Evolutionary conservation across 2,329 filamentous ascomycete species (phyloP).

Genomic region (Hypocrella siamensis): DNA sequence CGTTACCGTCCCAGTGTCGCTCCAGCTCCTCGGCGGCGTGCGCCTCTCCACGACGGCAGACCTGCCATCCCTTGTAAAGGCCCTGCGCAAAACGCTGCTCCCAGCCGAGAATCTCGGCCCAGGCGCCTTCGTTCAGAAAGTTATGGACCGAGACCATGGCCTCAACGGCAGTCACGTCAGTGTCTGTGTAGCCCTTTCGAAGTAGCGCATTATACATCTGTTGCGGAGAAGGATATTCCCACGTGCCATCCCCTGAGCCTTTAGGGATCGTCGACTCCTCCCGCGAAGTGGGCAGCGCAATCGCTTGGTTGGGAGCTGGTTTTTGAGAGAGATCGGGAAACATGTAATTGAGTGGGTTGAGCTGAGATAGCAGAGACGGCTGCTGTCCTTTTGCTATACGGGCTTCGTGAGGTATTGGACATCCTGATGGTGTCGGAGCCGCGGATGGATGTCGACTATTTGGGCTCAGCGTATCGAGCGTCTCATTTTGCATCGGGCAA

Average conservation of each 20-base stretch:
- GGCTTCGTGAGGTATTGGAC: slow-evolving; percentile 29
- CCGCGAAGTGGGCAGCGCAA: slow-evolving; percentile 61
- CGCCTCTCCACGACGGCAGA: slow-evolving; percentile 60
- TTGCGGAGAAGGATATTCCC: slow-evolving; percentile 97
- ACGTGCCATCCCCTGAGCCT: slow-evolving; percentile 61
- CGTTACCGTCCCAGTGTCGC: slow-evolving; percentile 35
- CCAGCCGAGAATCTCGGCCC: slow-evolving; percentile 90
- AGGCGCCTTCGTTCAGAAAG: slow-evolving; percentile 93
- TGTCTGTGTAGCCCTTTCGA: slow-evolving; percentile 90
- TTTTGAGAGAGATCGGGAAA: slow-evolving; percentile 72
- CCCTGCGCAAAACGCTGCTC: slow-evolving; percentile 73
- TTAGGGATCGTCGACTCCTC: slow-evolving; percentile 86
- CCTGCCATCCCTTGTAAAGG: slow-evolving; percentile 53
- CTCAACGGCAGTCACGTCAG: slow-evolving; percentile 82
- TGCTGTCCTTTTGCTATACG: slow-evolving; percentile 15
- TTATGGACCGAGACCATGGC: slow-evolving; percentile 98
- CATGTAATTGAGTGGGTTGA: slow-evolving; percentile 84
- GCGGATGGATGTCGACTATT: slow-evolving; percentile 10
- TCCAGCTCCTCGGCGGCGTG: slow-evolving; percentile 30
- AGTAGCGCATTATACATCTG: slow-evolving; percentile 99
- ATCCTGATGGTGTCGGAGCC: slow-evolving; percentile 18
- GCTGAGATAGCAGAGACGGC: slow-evolving; percentile 35
- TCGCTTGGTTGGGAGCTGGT: slow-evolving; percentile 55
- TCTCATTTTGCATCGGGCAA: slow-evolving; percentile 43
- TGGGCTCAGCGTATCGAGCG: slow-evolving; percentile 29